Base-by-base conservation (phyloP, 306 rosid genomes). In the Trifolium fragiferum region DNA sequence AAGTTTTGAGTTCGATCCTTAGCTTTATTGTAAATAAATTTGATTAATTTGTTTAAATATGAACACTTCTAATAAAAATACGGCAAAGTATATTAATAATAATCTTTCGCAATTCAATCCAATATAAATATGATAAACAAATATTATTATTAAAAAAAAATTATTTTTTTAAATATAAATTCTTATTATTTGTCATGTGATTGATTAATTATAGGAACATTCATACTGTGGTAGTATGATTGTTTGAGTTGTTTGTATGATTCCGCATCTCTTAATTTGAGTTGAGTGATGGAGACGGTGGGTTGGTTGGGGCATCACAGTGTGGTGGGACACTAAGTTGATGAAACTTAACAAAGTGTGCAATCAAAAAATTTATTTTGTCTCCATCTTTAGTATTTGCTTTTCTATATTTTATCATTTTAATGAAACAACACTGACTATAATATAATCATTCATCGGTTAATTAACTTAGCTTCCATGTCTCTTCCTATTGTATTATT, bases 241-340 rank as follows among this genome's bases (percentile, higher is more conserved):
- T 15, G 20, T n/a, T 15, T 15, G 20, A 49, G 54, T 49, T 49
- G 54, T 7, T 13, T 46, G 2, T 53, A 53, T 20, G 59, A 53
- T 18, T 1, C 1, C 25, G 16, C 18, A 58, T 74, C 53, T 80
- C 18, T 54, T 54, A 54, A 10, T 61, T 37, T 79, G 49, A 66
- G 75, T 74, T 55, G 75, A 79, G 65, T 21, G 72, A 78, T 78
- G 0, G 44, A 72, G 82, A 79, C n/a, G 35, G 67, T 72, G 14
- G 20, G 64, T 79, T 21, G 3, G 78, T 72, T 44, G 60, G 66
- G 41, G 40, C 70, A 51, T 70, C 66, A 58, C 4, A 55, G 18
- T 30, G 14, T 13, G 35, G 37, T 67, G 70, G 70, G 65, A 21
- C 74, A 73, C 70, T 10, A 47, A 65, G 32, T 38, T 60, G 66